These are phyloP conservation scores for Mycena alexandri DNA, from an alignment of 768 basidiomycete genomes.

Conservation along the genomic window DNA sequence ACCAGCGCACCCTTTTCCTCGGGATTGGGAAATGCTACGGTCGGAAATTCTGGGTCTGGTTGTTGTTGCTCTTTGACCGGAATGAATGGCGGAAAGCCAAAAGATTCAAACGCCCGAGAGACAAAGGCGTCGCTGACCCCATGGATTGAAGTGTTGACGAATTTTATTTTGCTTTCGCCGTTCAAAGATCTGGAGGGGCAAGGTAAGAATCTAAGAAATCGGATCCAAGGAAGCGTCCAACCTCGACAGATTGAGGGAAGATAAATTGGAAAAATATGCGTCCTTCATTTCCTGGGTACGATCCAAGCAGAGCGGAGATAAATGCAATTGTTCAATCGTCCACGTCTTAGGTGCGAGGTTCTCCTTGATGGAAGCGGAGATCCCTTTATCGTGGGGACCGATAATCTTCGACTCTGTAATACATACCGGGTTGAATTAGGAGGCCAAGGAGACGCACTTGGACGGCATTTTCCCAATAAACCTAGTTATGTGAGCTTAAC, in stretches of 20 bases:
- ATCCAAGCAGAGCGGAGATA: conserved; percentile 65
- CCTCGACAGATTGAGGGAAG: conserved; percentile 44
- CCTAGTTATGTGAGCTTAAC: conserved; percentile 55
- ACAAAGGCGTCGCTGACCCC: conserved; percentile 84
- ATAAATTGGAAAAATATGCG: conserved; percentile 66
- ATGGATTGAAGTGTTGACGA: conserved; percentile 93
- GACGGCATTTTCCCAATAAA: conserved; percentile 91
- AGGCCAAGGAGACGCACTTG: conserved; percentile 61
- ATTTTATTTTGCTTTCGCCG: conserved; percentile 57
- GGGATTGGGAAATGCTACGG: conserved; percentile 89
- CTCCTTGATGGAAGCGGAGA: conserved; percentile 71
- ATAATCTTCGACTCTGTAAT: conserved; percentile 70
- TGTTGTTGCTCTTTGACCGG: conserved; percentile 74
- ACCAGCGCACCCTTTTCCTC: conserved; percentile 85
- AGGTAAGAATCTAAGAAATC: not conserved
- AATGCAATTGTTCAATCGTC: conserved; percentile 48
- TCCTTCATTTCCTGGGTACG: conserved; percentile 69
- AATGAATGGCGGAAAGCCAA: conserved; percentile 70
- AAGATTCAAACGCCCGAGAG: conserved; percentile 65
- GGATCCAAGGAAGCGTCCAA: not conserved
- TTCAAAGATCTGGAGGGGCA: conserved; percentile 51
- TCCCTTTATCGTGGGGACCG: conserved; percentile 84
- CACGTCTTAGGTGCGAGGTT: conserved; percentile 70
- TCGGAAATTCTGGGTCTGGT: conserved; percentile 90
- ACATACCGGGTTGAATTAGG: not conserved